Percentiles rank a stretch among this genome's conserved stretches.
These are phyloP conservation scores for Taphrina betulina DNA, from an alignment of 1,139 yeast species.

Conservation along the genomic window DNA sequence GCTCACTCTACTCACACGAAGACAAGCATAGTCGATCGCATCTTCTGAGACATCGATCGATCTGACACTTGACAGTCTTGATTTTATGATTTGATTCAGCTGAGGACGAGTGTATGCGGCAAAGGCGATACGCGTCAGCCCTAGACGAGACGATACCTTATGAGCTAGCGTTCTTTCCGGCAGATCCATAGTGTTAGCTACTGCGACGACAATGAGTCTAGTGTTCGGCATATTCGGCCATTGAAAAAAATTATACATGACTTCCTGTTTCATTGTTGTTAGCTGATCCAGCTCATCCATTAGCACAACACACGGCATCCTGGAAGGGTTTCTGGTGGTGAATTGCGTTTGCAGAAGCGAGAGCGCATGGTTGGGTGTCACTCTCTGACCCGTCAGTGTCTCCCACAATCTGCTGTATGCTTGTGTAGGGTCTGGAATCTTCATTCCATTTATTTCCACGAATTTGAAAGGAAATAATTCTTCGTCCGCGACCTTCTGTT, in stretches of 20 bases:
- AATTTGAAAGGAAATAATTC: conserved; percentile 63
- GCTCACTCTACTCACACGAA: conserved; percentile 92
- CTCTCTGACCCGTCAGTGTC: conserved; percentile 61
- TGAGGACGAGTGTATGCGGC: conserved; percentile 84
- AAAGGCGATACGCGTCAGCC: conserved; percentile 81
- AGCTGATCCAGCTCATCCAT: conserved; percentile 93
- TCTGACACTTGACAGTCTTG: conserved; percentile 60
- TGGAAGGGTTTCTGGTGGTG: conserved; percentile 44
- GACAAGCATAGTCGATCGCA: conserved; percentile 86
- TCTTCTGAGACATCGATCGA: conserved; percentile 55
- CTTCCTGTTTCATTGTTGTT: conserved; percentile 78
- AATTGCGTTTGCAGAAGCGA: conserved; percentile 57
- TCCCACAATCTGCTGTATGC: conserved; percentile 85
- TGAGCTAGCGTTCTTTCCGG: conserved; percentile 87
- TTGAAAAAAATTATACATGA: conserved; percentile 92
- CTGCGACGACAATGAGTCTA: conserved; percentile 81
- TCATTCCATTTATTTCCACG: conserved; percentile 87
- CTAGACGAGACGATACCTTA: conserved; percentile 87
- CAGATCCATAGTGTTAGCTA: conserved; percentile 95
- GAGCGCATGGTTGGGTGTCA: conserved; percentile 65
- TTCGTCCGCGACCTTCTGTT: conserved; percentile 46
- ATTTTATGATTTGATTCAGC: conserved; percentile 68
- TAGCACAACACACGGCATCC: conserved; percentile 58
- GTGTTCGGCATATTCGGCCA: conserved; percentile 91
- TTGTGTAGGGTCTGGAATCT: conserved; percentile 75